Base-by-base conservation (phyloP, 257 asterid genomes). In the Solanum verrucosum region DNA sequence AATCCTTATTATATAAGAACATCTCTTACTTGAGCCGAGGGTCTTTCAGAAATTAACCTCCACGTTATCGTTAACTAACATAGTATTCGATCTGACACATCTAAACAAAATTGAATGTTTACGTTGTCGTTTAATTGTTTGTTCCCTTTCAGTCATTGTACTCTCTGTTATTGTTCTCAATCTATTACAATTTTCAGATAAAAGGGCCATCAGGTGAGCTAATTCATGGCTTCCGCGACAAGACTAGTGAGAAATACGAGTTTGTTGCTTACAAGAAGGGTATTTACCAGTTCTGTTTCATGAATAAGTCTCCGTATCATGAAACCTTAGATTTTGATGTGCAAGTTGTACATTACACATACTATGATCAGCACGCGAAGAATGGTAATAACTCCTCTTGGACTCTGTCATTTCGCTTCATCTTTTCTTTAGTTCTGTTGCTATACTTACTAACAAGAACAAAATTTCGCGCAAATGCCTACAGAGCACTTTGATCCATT, bases 401-500 rank as follows among this genome's bases (percentile, higher is more conserved):
- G 23, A 74, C 9, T 14, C 15, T 20, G 71, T 49, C 52, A 52
- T 52, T 52, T 52, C 63, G 63, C n/a, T 0, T 52, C 60, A 18
- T 16, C 1, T 18, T 52, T 52, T 16, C 63, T 52, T 52, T 1
- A 52, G 0, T 18, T 16, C 23, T 52, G 63, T 52, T 52, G 23
- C 63, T 52, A 52, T 16, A 16, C 63, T 52, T 16, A 6, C 63
- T 52, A 52, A 52, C 63, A 52, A 52, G 9, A 52, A 52, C 63
- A 52, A 52, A 52, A 52, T 52, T 6, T 52, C 4, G 9, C 63
- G 63, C 2, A 31, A 90, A 86, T 33, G 86, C 25, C 42, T 77
- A 89, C 95, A 95, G 99, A 96, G 92, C 99, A 95, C 89, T 93
- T 95, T 92, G 93, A 95, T 77, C 99, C 99, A 37, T 94, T 95